Evolutionary conservation across 75 land plant species (phyloP), one percentile per base, ranked within the genome.

Genomic region (Sequoiadendron giganteum): DNA sequence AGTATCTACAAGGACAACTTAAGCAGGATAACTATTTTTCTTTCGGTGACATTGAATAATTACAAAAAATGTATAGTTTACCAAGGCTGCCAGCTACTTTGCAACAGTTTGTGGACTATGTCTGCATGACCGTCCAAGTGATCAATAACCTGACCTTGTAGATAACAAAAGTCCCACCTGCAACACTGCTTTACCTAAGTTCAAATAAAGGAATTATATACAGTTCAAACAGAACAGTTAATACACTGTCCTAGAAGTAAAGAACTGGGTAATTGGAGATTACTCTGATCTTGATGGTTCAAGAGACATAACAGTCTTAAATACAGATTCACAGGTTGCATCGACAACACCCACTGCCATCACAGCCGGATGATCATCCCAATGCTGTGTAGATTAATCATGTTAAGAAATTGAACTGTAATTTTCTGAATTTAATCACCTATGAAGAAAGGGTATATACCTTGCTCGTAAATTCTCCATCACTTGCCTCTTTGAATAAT

Each of bases 91-190:
- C 98, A 97, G 86, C 93, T 90, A 75, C 81, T 92, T 28, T 92
- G 88, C 42, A 96, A 87, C 73, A 93, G 94, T 87, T 94, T 92
- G 89, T 97, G 98, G 56, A 97, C 88, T 42, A 97, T 94, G 85
- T 97, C 99, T 80, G 97, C 90, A 88, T 97, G 99, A 85, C 98
- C 98, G 87, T 97, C 98, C 86, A 97, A 90, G 87, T 93, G 98
- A 90, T 97, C 99, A 48, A 97, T 90, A 34, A 96, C 93, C 85
- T 89, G 90, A 36, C 99, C 99, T 11, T 89, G 89, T 28, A 42
- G 86, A 75, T 91, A 94, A 75, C 98, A 97, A 87, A 94, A 97
- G 75, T 97, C 99, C 98, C 99, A 97, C 86, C 99, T 97, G 94
- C 88, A 93, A 87, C 61, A 84, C 43, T 79, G 82, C 18, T 79